Evolutionary conservation across 345 rosid genomes (phyloP).

Genomic region (Erysimum cheiranthoides): DNA sequence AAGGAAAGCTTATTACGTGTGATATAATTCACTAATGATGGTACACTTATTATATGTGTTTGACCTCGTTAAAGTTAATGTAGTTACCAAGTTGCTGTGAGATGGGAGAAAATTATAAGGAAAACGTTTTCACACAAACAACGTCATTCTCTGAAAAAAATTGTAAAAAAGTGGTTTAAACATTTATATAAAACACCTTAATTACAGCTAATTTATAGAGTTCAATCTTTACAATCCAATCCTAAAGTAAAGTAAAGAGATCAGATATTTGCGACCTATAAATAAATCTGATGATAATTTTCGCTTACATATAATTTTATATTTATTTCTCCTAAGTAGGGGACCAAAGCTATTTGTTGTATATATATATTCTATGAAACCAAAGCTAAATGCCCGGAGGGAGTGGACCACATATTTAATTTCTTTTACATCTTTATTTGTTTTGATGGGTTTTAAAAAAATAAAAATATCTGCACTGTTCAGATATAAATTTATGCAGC

Average conservation of each 20-base stretch:
- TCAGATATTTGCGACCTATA: constrained; percentile 9
- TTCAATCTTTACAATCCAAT: background rate
- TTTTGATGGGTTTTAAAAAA: background rate
- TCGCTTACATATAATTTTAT: background rate
- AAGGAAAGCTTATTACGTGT: background rate
- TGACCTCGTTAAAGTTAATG: background rate
- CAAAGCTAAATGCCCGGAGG: constrained; percentile 33
- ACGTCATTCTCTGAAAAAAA: background rate
- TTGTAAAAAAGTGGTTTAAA: background rate
- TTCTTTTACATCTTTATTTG: constrained; percentile 1
- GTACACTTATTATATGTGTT: background rate
- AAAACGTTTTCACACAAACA: no score
- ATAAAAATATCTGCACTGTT: constrained; percentile 23
- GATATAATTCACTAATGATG: background rate
- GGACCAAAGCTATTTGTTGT: constrained; percentile 44
- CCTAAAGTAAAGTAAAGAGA: background rate
- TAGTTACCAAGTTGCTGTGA: background rate
- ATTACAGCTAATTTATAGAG: constrained; percentile 11
- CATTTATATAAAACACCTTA: background rate
- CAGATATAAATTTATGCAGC: constrained; percentile 37
- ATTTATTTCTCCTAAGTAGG: constrained; percentile 37
- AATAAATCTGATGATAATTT: constrained; percentile 17
- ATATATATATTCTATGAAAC: constrained; percentile 35
- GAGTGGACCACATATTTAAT: constrained; percentile 40
- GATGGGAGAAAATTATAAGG: background rate